These are phyloP conservation scores for Ceriops zippeliana DNA, from an alignment of 345 rosid species.

Conservation along the genomic window DNA sequence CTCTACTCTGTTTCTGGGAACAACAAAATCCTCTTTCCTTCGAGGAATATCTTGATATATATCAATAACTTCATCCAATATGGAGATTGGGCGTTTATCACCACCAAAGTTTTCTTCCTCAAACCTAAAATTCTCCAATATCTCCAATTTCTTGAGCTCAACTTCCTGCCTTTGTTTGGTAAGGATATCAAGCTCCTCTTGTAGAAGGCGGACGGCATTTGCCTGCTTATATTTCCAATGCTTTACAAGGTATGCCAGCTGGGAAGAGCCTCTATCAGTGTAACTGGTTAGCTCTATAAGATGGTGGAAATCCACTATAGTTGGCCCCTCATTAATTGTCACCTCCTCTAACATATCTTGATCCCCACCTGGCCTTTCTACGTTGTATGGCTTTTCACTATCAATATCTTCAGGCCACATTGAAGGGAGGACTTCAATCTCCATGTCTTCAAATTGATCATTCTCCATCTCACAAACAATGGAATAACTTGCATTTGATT, in stretches of 20 bases:
- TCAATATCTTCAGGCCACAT: constrained; percentile 98
- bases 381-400: constrained; percentile 77
- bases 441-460: constrained; percentile 74
- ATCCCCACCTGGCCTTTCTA: constrained; percentile 70
- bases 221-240: constrained; percentile 87
- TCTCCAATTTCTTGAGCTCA: constrained; percentile 78
- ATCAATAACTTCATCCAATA: constrained; percentile 51
- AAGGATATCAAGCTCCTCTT: constrained; percentile 78
- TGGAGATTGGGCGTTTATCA: constrained; percentile 55
- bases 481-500: constrained; percentile 13
- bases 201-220: constrained; percentile 65
- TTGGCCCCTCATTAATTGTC: constrained; percentile 42
- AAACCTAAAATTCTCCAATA: constrained; percentile 79
- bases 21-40: constrained; percentile 47
- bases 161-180: constrained; percentile 74
- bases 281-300: constrained; percentile 53
- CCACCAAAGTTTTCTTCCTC: constrained; percentile 54
- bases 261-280: constrained; percentile 77
- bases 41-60: constrained; percentile 48
- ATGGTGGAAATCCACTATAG: constrained; percentile 60
- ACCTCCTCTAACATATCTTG: constrained; percentile 91
- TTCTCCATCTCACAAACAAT: constrained; percentile 57
- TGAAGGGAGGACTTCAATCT: constrained; percentile 69
- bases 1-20: constrained; percentile 56
- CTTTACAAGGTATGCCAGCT: constrained; percentile 72